These are phyloP conservation scores for Hepatocystis sp. DNA, from an alignment of 169 alveolate genomes.

Conservation along the genomic window DNA sequence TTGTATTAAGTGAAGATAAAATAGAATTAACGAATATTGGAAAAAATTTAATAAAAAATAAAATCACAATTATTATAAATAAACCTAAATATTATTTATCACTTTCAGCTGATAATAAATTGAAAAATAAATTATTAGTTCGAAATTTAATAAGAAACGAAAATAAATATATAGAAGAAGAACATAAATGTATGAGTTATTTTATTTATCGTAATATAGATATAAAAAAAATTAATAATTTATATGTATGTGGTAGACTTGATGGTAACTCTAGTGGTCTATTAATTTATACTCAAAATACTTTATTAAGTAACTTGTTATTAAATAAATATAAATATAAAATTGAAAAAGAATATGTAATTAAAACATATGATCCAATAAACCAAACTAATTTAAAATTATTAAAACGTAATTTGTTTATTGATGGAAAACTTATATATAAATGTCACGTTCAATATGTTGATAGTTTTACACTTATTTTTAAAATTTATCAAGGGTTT, in stretches of 20 bases:
- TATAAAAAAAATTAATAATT: slow-evolving; percentile 60
- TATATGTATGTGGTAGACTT: slow-evolving; percentile 76
- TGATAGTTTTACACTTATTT: slow-evolving; percentile 32
- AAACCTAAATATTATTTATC: slow-evolving; percentile 71
- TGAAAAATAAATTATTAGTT: slow-evolving; percentile 50
- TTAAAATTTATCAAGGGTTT: slow-evolving; percentile 73
- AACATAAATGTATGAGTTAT: slow-evolving; percentile 78
- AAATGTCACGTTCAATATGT: slow-evolving; percentile 70
- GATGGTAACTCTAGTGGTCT: slow-evolving; percentile 77
- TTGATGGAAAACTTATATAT: slow-evolving; percentile 75
- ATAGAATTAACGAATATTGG: slow-evolving; percentile 62
- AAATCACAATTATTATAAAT: slow-evolving; percentile 68
- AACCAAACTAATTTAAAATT: slow-evolving; percentile 50
- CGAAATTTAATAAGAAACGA: slow-evolving; percentile 74
- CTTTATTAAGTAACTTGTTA: slow-evolving; percentile 31
- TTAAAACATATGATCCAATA: slow-evolving; percentile 40
- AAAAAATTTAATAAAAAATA: slow-evolving; percentile 32
- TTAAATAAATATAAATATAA: slow-evolving; percentile 37
- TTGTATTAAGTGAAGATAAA: slow-evolving; percentile 18
- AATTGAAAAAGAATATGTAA: slow-evolving; percentile 74
- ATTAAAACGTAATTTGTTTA: slow-evolving; percentile 24
- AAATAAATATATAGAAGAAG: slow-evolving; percentile 71
- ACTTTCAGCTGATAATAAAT: slow-evolving; percentile 45
- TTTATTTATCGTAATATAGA: slow-evolving; percentile 59
- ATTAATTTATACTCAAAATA: slow-evolving; percentile 71